Evolutionary conservation across 495 filamentous ascomycete species (phyloP).

Genomic region (Polyplosphaeria fusca): DNA sequence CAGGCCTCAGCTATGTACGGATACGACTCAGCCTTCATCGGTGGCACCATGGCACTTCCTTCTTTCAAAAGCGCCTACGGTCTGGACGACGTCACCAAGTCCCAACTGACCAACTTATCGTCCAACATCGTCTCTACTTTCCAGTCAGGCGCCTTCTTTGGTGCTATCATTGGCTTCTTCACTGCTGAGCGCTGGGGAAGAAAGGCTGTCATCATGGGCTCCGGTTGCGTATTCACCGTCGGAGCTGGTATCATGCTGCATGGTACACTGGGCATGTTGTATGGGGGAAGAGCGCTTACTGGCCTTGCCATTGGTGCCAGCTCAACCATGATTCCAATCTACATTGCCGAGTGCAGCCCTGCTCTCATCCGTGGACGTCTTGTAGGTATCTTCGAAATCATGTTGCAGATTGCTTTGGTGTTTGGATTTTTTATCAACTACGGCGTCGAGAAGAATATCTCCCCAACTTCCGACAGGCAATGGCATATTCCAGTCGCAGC

Average conservation of each 20-base stretch:
- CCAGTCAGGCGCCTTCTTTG: slow-evolving; percentile 42
- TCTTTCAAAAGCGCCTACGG: background rate
- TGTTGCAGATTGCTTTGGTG: slow-evolving; percentile 67
- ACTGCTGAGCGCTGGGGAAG: slow-evolving; percentile 22
- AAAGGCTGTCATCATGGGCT: slow-evolving; percentile 17
- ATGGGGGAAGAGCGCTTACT: slow-evolving; percentile 40
- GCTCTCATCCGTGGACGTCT: slow-evolving; percentile 42
- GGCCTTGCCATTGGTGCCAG: slow-evolving; percentile 40
- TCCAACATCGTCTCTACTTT: slow-evolving; percentile 59
- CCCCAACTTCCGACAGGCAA: slow-evolving; percentile 42
- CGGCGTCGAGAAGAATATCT: slow-evolving; percentile 47
- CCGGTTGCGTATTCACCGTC: slow-evolving; percentile 19
- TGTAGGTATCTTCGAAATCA: slow-evolving; percentile 66
- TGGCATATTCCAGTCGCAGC: slow-evolving; percentile 56
- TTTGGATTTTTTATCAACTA: slow-evolving; percentile 55
- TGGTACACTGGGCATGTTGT: slow-evolving; percentile 17
- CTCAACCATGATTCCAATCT: slow-evolving; percentile 41
- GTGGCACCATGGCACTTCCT: background rate
- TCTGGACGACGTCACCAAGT: background rate
- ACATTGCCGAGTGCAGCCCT: slow-evolving; percentile 43
- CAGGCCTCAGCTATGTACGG: slow-evolving; percentile 37
- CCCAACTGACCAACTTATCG: background rate
- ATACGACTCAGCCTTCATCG: slow-evolving; percentile 25
- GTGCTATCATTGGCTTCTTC: slow-evolving; percentile 16
- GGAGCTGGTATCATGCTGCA: slow-evolving; percentile 22